Conservation (phyloP, 2,329 filamentous ascomycete genomes). For the Trichoderma breve region DNA sequence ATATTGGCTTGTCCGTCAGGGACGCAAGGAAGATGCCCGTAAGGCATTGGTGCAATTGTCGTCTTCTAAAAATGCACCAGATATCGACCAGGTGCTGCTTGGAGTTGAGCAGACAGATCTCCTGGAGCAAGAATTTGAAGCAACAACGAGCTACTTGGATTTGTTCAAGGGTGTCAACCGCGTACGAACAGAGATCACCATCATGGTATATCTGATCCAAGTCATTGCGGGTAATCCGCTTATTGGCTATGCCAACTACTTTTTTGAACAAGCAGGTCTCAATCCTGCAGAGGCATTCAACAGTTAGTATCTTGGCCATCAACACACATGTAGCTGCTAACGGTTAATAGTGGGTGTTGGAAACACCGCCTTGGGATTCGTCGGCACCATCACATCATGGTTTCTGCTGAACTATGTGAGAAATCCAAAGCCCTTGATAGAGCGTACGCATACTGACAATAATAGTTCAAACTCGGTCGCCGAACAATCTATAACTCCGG, state of each 20-base stretch:
- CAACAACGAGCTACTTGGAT: conserved; percentile 49
- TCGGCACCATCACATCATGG: conserved; percentile 42
- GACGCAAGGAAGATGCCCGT: conserved; percentile 41
- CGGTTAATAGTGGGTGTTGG: conserved; percentile 31
- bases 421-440: not conserved
- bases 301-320: conserved; percentile 17
- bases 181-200: conserved; percentile 55
- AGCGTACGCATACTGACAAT: not conserved
- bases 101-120: conserved; percentile 59
- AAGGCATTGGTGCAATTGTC: conserved; percentile 44
- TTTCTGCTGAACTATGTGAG: conserved; percentile 36
- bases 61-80: conserved; percentile 27
- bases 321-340: not conserved
- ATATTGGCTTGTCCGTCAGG: conserved; percentile 49
- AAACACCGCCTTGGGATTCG: conserved; percentile 42
- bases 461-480: conserved; percentile 35
- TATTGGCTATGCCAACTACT: conserved; percentile 57
- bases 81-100: conserved; percentile 44
- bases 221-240: conserved; percentile 63
- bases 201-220: conserved; percentile 64
- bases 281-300: conserved; percentile 25
- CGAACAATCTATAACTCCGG: conserved; percentile 38
- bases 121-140: conserved; percentile 51
- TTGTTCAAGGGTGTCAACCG: conserved; percentile 50
- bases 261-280: conserved; percentile 36